Evolutionary conservation across 1,139 yeast species (phyloP).

Genomic region (Hansenula lynferdii): DNA sequence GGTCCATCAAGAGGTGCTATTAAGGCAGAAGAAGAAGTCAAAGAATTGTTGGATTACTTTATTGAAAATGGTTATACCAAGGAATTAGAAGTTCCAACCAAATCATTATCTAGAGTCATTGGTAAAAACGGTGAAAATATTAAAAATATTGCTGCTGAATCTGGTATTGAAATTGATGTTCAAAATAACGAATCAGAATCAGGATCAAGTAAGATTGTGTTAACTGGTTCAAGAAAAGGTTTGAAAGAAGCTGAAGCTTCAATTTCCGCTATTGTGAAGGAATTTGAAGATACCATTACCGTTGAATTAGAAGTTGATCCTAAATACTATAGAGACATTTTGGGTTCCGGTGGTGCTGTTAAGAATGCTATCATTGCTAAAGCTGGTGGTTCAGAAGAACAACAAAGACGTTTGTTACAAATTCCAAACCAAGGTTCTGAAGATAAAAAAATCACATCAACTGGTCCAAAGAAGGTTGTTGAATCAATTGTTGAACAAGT

Average conservation of each 20-base stretch:
- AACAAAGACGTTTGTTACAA: slow-evolving; percentile 49
- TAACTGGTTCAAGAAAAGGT: slow-evolving; percentile 79
- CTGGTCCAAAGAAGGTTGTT: slow-evolving; percentile 77
- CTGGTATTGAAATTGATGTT: slow-evolving; percentile 72
- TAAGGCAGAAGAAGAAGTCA: slow-evolving; percentile 81
- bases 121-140: slow-evolving; percentile 87
- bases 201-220: slow-evolving; percentile 50
- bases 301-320: slow-evolving; percentile 67
- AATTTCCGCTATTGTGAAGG: slow-evolving; percentile 60
- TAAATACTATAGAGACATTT: slow-evolving; percentile 70
- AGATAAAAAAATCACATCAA: slow-evolving; percentile 55
- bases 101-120: slow-evolving; percentile 76
- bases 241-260: slow-evolving; percentile 67
- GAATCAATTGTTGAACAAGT: slow-evolving; percentile 63
- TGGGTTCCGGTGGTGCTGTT: slow-evolving; percentile 78
- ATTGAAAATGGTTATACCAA: slow-evolving; percentile 77
- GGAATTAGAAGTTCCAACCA: slow-evolving; percentile 59
- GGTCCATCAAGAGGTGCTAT: slow-evolving; percentile 93
- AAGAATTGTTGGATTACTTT: slow-evolving; percentile 81
- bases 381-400: slow-evolving; percentile 65
- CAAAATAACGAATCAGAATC: slow-evolving; percentile 35
- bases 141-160: slow-evolving; percentile 75
- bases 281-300: slow-evolving; percentile 60
- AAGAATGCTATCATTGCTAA: slow-evolving; percentile 69
- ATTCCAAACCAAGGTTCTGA: slow-evolving; percentile 73